Evolutionary conservation across 1,284 basidiomycete genomes (phyloP), one percentile per base, ranked within the genome.

Genomic region (Ustilago esculenta): DNA sequence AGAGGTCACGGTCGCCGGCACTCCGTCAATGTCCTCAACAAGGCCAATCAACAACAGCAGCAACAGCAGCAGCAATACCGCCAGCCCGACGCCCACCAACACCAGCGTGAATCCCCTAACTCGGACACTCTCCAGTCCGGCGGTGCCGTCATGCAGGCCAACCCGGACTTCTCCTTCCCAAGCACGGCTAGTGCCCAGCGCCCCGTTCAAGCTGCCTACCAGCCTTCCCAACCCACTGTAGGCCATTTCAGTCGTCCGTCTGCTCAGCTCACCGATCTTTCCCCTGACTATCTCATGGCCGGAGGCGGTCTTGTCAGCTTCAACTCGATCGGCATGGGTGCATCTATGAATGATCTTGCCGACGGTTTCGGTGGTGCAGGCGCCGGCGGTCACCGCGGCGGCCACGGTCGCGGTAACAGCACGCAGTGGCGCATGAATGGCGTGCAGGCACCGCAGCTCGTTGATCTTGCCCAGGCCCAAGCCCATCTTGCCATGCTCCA

Each of bases 401-500:
- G 61, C 14, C 69, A 73, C 27, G 58, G 56, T 35, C 70, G 69
- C 14, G 65, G 54, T 18, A 72, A 53, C 46, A 68, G 57, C 42
- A 67, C 55, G 10, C 60, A 69, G 49, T 71, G 74, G 69, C 69
- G 75, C 29, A 72, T 60, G 40, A 71, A 74, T 43, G 71, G 73
- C 33, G 47, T 37, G 15, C 53, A 46, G 32, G 32, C 46, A 6
- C 57, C 53, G n/a, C 65, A 69, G 18, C 46, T 67, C 7, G 71
- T 80, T 14, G 76, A 82, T 52, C 80, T 84, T n/a, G 79, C 81
- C 35, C 81, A 82, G 64, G 84, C 83, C 2, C 93, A 95, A 82
- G 92, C 94, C 10, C 96, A 99, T 82, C 86, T 99, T 5, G 92
- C 94, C 77, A 95, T 94, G 75, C 86, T 98, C 43, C 92, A 96